Evolutionary conservation across 169 alveolate genomes (phyloP), one percentile per base, ranked within the genome.

Genomic region (Eimeria tenella): DNA sequence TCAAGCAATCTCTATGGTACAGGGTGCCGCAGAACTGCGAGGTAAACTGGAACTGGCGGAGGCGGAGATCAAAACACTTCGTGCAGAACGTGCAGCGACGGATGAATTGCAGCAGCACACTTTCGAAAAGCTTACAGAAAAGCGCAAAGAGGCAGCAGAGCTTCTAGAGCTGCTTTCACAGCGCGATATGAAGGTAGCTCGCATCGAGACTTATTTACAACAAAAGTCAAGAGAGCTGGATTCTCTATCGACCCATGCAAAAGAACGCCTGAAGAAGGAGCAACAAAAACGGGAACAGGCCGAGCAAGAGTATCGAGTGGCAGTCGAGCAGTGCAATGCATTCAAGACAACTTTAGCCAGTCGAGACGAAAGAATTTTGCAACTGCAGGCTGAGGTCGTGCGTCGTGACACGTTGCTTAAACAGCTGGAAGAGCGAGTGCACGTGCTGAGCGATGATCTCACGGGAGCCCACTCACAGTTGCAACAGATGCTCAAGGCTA

Each of bases 1-100:
- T 8, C 94, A 90, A 56, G 94, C 94, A 71, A 90, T 90, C 23
- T 50, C 94, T 13, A 90, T 90, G 94, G 94, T 90, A 9, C 94
- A 75, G 8, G 89, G 86, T 42, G 68, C 74, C 2, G 71, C 86
- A 42, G 94, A 75, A n/a, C 58, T 90, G 58, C 88, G 89, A 49
- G 81, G 42, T 42, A 73, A 90, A 82, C 74, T 90, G 53, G 65
- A 60, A 13, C 73, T n/a, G 42, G 81, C 86, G 23, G 83, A 90
- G 52, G 94, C 94, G 17, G 90, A 90, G 23, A 49, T 90, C 4
- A 75, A 79, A 17, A 53, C 86, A 21, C 81, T 75, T 5, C 62
- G 86, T n/a, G 90, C 58, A 75, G 94, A 75, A 5, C 86, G 86
- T 17, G 71, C 23, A 56, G 89, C 79, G 2, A 68, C 89, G 5